phyloP scores from a whole-genome alignment of 106 monocot species.

The Alisma plantagoaquatica region DNA sequence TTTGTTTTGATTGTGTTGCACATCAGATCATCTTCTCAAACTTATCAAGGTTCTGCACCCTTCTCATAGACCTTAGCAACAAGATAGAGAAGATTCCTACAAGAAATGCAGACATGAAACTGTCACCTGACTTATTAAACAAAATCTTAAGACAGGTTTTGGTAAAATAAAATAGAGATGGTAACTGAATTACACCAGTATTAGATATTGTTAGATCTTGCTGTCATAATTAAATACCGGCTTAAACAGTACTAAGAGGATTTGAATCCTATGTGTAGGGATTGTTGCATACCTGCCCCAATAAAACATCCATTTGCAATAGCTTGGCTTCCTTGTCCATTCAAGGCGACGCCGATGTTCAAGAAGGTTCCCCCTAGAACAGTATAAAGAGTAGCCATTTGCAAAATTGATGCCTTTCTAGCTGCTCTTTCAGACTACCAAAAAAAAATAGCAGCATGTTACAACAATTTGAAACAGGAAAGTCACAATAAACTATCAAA shows the following conservation, averaged over 20 bases:
- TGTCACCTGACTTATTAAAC: too few relatives aligned
- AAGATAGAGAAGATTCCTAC: slow-evolving; percentile 64
- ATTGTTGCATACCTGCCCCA: slow-evolving; percentile 83
- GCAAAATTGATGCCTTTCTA: slow-evolving; percentile 70
- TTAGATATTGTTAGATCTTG: too few relatives aligned
- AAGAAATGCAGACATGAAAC: too few relatives aligned
- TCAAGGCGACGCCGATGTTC: slow-evolving; percentile 72
- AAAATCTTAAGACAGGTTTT: too few relatives aligned
- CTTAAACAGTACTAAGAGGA: too few relatives aligned
- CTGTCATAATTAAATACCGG: too few relatives aligned
- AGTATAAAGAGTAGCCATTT: slow-evolving; percentile 89
- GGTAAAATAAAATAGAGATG: too few relatives aligned
- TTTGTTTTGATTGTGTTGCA: background rate
- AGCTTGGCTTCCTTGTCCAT: slow-evolving; percentile 52
- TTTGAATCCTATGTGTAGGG: too few relatives aligned
- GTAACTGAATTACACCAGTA: too few relatives aligned
- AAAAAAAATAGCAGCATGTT: background rate
- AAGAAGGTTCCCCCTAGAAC: slow-evolving; percentile 70
- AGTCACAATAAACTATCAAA: too few relatives aligned
- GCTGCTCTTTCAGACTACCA: slow-evolving; percentile 92
- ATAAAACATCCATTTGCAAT: slow-evolving; percentile 77
- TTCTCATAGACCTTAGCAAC: slow-evolving; percentile 53
- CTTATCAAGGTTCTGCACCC: slow-evolving; percentile 71
- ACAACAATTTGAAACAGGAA: background rate
- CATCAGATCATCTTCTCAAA: slow-evolving; percentile 80